Base-by-base conservation (phyloP, 805 yeast species). In the Myxozyma vanderwaltii region DNA sequence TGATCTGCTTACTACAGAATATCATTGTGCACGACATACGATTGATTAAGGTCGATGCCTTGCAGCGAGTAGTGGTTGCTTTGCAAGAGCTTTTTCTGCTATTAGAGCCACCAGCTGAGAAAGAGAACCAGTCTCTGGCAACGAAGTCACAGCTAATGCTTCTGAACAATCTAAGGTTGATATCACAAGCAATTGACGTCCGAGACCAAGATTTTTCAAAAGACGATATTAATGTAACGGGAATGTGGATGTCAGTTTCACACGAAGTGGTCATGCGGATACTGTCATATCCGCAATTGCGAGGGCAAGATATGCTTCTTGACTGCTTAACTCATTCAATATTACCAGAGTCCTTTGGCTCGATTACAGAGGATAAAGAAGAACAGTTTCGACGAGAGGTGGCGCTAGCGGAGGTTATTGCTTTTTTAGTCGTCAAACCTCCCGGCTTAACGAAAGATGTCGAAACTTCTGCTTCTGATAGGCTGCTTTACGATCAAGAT, bases 221-320 rank as follows among this genome's bases (percentile, higher is more conserved):
- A 1, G 8, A n/a, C 23, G n/a, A 12, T 2, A 19, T 15, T 39
- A 15, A 24, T 31, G n/a, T 48, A n/a, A 17, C 39, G 13, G 49
- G 26, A 17, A 19, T 54, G 24, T 58, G 63, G 63, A 50, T 45
- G 48, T 54, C 63, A 4, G 41, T 58, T 27, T 39, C 56, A 27
- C 49, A 36, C 19, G 56, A 54, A 8, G 39, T 58, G 31, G 38
- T 55, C 2, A 19, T 48, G 39, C 40, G 63, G 7, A 45, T 58
- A 8, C 41, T 58, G 8, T 36, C 51, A 3, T n/a, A 41, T 33
- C 19, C 45, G n/a, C 7, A 7, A 5, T 27, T 29, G n/a, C 6
- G 43, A 2, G 47, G 40, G 3, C 53, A 54, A 27, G 53, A 38
- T 19, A 15, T 26, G 1, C 23, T 54, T 29, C 36, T 48, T 13